Percentiles rank a stretch among this genome's conserved stretches.
phyloP scores from a whole-genome alignment of 169 alveolate genomes.

The Theileria annulata region DNA sequence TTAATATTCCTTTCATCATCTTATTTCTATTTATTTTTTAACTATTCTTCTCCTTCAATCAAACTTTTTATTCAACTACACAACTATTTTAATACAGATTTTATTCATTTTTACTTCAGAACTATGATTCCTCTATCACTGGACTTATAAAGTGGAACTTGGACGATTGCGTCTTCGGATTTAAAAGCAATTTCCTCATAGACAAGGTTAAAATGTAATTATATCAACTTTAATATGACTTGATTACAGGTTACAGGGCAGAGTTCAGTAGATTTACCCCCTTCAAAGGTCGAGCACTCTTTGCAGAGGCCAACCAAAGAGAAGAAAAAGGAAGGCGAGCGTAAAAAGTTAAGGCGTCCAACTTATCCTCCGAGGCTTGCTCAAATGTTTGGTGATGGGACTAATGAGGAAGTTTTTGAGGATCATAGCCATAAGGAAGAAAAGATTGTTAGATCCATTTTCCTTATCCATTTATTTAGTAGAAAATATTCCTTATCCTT shows the following conservation, averaged over 20 bases:
- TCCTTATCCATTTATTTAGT: too few species aligned
- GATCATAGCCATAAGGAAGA: too few species aligned
- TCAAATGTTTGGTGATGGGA: too few species aligned
- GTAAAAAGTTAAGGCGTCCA: conserved; percentile 57
- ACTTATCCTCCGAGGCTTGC: conserved; percentile 33
- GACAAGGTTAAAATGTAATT: conserved; percentile 16
- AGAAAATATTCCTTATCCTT: too few species aligned
- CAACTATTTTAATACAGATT: background rate
- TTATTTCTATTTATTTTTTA: background rate
- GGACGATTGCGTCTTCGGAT: conserved; percentile 50
- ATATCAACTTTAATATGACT: too few species aligned
- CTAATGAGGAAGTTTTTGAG: too few species aligned
- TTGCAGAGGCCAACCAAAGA: background rate
- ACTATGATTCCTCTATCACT: conserved; percentile 24
- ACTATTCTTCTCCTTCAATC: background rate
- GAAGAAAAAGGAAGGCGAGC: conserved; percentile 13
- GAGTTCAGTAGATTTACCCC: too few species aligned
- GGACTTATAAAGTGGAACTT: conserved; percentile 59
- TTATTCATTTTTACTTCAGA: conserved; percentile 20
- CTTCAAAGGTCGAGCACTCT: too few species aligned
- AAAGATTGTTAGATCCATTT: too few species aligned
- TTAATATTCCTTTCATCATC: background rate
- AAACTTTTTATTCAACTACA: background rate
- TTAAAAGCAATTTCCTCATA: conserved; percentile 30
- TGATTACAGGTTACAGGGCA: too few species aligned